Conservation (phyloP, 768 basidiomycete species). For the Hemileccinum rubropunctum region DNA sequence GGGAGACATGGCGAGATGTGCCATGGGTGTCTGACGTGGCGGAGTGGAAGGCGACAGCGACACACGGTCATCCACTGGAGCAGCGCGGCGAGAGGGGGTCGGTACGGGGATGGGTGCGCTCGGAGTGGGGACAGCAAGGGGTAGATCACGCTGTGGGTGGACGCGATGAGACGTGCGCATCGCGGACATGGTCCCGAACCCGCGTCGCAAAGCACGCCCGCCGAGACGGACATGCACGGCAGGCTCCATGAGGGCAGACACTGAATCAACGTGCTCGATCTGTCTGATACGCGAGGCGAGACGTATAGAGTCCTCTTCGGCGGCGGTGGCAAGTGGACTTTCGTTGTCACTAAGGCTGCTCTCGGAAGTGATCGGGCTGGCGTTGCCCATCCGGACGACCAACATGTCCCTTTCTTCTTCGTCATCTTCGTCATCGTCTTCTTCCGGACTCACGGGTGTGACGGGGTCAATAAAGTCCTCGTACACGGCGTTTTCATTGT, state of each 20-base stretch:
- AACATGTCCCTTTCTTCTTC: constrained; percentile 34
- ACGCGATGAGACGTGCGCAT: not conserved
- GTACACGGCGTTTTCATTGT: constrained; percentile 52
- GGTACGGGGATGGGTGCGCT: constrained; percentile 33
- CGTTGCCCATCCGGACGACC: constrained; percentile 30
- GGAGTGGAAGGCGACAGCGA: constrained; percentile 32
- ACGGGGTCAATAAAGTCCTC: constrained; percentile 61
- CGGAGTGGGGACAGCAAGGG: constrained; percentile 17
- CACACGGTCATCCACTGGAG: constrained; percentile 18
- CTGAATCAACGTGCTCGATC: constrained; percentile 15
- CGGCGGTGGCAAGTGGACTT: constrained; percentile 47
- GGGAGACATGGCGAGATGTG: constrained; percentile 44
- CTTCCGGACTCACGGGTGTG: constrained; percentile 3
- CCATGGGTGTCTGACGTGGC: constrained; percentile 22
- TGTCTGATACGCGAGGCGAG: constrained; percentile 33
- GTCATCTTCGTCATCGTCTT: constrained; percentile 19
- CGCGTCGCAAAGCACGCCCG: constrained; percentile 12
- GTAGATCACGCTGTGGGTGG: constrained; percentile 4
- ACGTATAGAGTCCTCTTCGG: constrained; percentile 38
- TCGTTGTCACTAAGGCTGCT: constrained; percentile 44
- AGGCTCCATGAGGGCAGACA: constrained; percentile 5
- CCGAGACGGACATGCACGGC: constrained; percentile 25
- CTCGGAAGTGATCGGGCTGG: constrained; percentile 39
- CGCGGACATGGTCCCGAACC: not conserved
- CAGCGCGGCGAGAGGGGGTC: constrained; percentile 17